A percentile compares a stretch with the other conserved stretches of the same genome.
phyloP scores from a whole-genome alignment of 129 eudicot genomes.

The Escallonia herrerae region DNA sequence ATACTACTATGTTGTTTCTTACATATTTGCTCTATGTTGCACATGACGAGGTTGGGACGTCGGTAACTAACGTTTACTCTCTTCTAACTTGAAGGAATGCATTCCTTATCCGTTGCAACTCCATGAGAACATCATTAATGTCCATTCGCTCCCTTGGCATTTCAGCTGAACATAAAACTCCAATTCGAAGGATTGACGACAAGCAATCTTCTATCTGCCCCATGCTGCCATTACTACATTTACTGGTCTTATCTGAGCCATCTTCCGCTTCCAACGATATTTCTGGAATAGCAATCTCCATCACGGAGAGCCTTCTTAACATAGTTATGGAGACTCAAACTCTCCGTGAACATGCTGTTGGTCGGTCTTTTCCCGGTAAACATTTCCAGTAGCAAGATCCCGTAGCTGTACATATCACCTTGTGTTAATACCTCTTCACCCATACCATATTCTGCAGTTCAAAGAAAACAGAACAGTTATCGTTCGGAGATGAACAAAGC shows the following conservation, averaged over 20 bases:
- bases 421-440: slow-evolving; percentile 10
- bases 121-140: slow-evolving; percentile 18
- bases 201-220: slow-evolving; percentile 13
- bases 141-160: slow-evolving; percentile 21
- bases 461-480: not conserved
- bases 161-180: slow-evolving; percentile 24
- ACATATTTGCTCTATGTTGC: too few species aligned
- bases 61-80: too few species aligned
- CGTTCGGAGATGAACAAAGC: too few species aligned
- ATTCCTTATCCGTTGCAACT: slow-evolving; percentile 17
- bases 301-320: slow-evolving; percentile 1
- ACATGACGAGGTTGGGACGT: too few species aligned
- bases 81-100: not conserved
- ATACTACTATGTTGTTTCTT: too few species aligned
- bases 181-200: slow-evolving; percentile 15
- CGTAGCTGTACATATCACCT: slow-evolving; percentile 10
- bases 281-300: not conserved
- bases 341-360: not conserved
- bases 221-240: not conserved
- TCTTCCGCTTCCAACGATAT: not conserved
- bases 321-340: not conserved
- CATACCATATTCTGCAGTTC: slow-evolving; percentile 14
- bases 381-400: slow-evolving; percentile 8
- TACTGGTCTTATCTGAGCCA: not conserved
- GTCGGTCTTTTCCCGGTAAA: slow-evolving; percentile 17